Evolutionary conservation across 352 stramenopile species (phyloP).

Genomic region (Globisporangium paroecandrum): DNA sequence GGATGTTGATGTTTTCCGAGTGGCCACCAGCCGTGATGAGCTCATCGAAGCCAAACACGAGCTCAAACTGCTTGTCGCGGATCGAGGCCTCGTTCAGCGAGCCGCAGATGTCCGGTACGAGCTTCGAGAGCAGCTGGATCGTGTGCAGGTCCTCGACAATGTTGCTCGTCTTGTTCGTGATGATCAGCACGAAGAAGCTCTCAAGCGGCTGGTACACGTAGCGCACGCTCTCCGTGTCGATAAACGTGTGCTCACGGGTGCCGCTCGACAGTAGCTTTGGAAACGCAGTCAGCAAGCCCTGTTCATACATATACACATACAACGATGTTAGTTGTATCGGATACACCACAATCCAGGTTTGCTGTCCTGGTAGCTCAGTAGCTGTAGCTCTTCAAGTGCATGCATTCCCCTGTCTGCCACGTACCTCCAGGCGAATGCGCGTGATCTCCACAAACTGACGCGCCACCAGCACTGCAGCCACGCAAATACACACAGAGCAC

Average conservation of each 20-base stretch:
- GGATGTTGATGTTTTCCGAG: slow-evolving; percentile 94
- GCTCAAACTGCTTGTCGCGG: slow-evolving; percentile 96
- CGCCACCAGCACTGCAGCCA: slow-evolving; percentile 87
- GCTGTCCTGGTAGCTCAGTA: background rate
- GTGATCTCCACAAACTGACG: slow-evolving; percentile 99
- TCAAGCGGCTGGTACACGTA: slow-evolving; percentile 99
- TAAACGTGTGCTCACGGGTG: slow-evolving; percentile 97
- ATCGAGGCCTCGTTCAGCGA: slow-evolving; percentile 93
- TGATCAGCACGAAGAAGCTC: slow-evolving; percentile 97
- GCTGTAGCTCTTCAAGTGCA: background rate
- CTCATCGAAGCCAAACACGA: slow-evolving; percentile 99
- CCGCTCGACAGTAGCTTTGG: slow-evolving; percentile 96
- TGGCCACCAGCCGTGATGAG: slow-evolving; percentile 96
- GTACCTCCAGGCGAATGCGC: slow-evolving; percentile 94
- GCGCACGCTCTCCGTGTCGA: slow-evolving; percentile 97
- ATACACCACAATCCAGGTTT: background rate
- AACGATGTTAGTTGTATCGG: background rate
- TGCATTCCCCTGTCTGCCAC: background rate
- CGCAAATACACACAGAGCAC: slow-evolving; percentile 4
- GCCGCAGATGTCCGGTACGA: slow-evolving; percentile 94
- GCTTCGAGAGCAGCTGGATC: slow-evolving; percentile 96
- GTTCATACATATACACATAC: background rate
- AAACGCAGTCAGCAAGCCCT: slow-evolving; percentile 97
- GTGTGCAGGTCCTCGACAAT: slow-evolving; percentile 99
- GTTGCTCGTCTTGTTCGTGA: slow-evolving; percentile 99